phyloP scores from a whole-genome alignment of 495 filamentous ascomycete genomes.

The Penicillium flavigenum region DNA sequence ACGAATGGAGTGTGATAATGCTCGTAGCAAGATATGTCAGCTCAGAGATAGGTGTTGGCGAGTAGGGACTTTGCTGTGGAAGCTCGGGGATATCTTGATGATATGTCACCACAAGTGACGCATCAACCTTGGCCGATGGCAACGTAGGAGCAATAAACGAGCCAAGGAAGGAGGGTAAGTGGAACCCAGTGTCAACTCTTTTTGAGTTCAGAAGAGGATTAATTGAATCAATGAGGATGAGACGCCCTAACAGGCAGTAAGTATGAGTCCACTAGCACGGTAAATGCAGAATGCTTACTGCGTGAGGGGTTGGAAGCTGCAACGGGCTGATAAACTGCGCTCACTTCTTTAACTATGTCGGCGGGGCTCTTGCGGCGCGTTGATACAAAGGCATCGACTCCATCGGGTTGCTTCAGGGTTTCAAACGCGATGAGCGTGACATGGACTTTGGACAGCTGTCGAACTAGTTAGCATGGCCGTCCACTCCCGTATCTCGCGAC shows the following conservation, averaged over 20 bases:
- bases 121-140: conserved; percentile 32
- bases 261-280: not conserved
- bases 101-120: conserved; percentile 46
- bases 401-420: conserved; percentile 58
- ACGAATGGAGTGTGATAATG: conserved; percentile 59
- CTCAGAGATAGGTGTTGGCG: conserved; percentile 61
- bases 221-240: conserved; percentile 48
- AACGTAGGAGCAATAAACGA: conserved; percentile 33
- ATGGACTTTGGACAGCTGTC: conserved; percentile 55
- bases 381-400: conserved; percentile 62
- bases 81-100: conserved; percentile 49
- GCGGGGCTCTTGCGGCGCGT: conserved; percentile 57
- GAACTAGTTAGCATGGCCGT: conserved; percentile 6
- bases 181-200: conserved; percentile 30
- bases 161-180: conserved; percentile 42
- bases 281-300: conserved; percentile 27
- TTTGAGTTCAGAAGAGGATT: conserved; percentile 39
- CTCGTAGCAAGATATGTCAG: conserved; percentile 68
- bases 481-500: conserved; percentile 2
- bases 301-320: conserved; percentile 30
- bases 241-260: conserved; percentile 32
- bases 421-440: conserved; percentile 77
- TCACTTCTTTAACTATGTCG: conserved; percentile 59
- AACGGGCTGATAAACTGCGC: conserved; percentile 28
- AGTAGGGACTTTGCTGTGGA: conserved; percentile 59